Percentiles rank a stretch among this genome's conserved stretches.
Conservation (phyloP, 176 grass and related monocot species). For the Bolboschoenus planiculmis region DNA sequence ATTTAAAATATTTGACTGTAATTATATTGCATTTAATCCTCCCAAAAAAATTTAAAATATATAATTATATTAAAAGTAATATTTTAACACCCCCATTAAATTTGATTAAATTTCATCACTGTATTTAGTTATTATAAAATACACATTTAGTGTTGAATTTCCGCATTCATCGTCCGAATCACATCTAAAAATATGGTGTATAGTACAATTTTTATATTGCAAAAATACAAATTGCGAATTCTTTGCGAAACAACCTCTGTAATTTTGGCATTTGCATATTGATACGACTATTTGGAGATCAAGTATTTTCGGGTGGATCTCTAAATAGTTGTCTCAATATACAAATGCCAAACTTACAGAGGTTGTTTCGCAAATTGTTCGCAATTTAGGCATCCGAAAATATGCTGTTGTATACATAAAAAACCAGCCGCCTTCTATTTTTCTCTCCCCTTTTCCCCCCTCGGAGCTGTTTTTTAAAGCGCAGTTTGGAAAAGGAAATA, state of each 20-base stretch:
- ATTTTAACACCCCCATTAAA: too few relatives aligned
- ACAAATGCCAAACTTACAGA: not conserved
- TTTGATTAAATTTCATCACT: too few relatives aligned
- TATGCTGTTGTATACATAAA: not conserved
- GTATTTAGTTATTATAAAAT: too few relatives aligned
- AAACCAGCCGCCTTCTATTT: conserved; percentile 10
- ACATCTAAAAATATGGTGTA: not conserved
- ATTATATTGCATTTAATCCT: too few relatives aligned
- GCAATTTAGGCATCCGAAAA: not conserved
- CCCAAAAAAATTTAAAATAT: too few relatives aligned
- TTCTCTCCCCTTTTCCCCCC: not conserved
- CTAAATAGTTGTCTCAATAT: not conserved
- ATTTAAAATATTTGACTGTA: too few relatives aligned
- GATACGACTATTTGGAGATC: too few relatives aligned
- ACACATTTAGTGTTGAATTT: not conserved
- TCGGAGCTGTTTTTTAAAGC: conserved; percentile 19
- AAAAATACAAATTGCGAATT: not conserved
- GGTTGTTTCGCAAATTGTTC: not conserved
- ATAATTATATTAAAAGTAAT: too few relatives aligned
- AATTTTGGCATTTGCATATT: too few relatives aligned
- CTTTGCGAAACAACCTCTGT: too few relatives aligned
- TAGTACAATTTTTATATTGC: too few relatives aligned
- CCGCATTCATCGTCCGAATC: not conserved
- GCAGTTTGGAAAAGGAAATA: conserved; percentile 15
- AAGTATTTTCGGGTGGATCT: not conserved